Base-by-base conservation (phyloP, 2,329 filamentous ascomycete species). In the Aspergillus felis region DNA sequence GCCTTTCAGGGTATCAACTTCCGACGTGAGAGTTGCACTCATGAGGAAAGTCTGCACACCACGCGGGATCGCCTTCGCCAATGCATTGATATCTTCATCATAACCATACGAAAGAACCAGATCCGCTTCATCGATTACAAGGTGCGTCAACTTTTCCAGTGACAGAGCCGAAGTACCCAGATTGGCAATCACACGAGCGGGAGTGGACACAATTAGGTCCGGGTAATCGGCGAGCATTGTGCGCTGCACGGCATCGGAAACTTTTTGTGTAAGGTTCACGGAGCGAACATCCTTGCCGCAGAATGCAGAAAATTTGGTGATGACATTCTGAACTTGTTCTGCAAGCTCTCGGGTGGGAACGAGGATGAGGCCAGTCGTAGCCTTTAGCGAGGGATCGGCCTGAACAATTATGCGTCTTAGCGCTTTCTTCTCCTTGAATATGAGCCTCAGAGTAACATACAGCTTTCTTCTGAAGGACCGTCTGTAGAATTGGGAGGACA, bases 291-390 rank as follows among this genome's bases (percentile, higher is more conserved):
- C 88, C 71, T 95, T 92, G 42, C 88, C 87, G 74, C 92, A 96
- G 73, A 92, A 97, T 20, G 86, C 80, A 10, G 91, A 84, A 66
- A 97, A 89, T 9, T 86, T 82, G 61, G 90, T 86, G 61, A 95
- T 84, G 12, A 87, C 84, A 72, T 90, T 92, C 65, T 87, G 84
- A 50, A 97, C 91, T 75, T 99, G 94, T 59, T 93, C 89, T 60
- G 93, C 93, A 55, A 99, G 87, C 75, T 99, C 94, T 74, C 91
- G 88, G 3, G 94, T 97, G 2, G 94, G 94, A 1, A 97, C 92
- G 14, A 99, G 87, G 57, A 99, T 89, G 22, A 99, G 84, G n/a
- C 87, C 87, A 3, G 89, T 85, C 3, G 86, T 92, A 55, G 73
- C 70, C 67, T 78, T 79, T 51, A 72, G 60, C 9, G 71, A 70